Evolutionary conservation across 305 asterid genomes (phyloP), one percentile per base, ranked within the genome.

Genomic region (Solanum hybrid): DNA sequence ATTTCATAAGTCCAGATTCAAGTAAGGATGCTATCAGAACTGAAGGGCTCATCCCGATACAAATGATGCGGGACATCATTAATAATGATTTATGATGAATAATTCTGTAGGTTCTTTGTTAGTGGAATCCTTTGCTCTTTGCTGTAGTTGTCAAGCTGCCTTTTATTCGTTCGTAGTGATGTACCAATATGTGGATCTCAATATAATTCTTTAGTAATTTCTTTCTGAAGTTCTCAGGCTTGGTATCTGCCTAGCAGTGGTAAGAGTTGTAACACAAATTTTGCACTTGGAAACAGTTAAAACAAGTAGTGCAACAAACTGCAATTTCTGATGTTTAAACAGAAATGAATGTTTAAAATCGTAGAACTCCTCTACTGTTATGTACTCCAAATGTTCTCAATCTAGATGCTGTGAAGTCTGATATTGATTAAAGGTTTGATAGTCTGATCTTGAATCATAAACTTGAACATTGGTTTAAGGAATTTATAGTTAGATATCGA

Each of bases 31-130:
- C 99, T 51, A 94, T 97, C 33, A 93, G 98, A 89, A 96, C 98
- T 24, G 99, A 97, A 93, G 99, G 99, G 89, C 99, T 97, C 92
- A 94, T 97, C 90, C 99, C 99, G 5, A 91, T 96, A 92, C 96
- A 96, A 87, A 93, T 96, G 96, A 96, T 97, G 97, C 91, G 99
- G 32, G 97, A 95, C 90, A 96, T 97, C 91, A 93, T 97, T 78
- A 94, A 97, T 8, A 96, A 95, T 37, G 97, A 96, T 10, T 94
- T 97, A 97, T 96, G 95, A 95, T 75, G 88, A 32, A 31, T 45
- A 57, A 57, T 85, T 85, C 77, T 31, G 38, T 31, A 20, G 88
- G 45, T 57, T 84, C 88, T 84, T 84, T 57, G 76, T 84, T 57
- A 10, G 45, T 57, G 45, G 41, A 57, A 57, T 31, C 20, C 45